Evolutionary conservation across 257 asterid genomes (phyloP), one percentile per base, ranked within the genome.

Genomic region (Ballota nigra): DNA sequence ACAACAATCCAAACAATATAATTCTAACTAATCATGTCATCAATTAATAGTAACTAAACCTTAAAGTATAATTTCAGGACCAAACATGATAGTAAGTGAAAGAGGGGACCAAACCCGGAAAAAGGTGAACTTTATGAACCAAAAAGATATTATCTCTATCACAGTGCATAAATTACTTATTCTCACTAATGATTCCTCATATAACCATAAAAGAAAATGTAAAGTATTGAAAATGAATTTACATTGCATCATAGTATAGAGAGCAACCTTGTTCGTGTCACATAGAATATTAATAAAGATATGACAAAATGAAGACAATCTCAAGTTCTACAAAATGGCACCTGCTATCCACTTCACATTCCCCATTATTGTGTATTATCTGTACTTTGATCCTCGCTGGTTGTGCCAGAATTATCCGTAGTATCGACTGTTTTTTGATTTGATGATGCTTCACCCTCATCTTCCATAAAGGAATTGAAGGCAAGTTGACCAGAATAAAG

Each of bases 401-500:
- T 71, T 20, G 6, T 67, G 49, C 38, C 86, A 62, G 86, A 80
- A 63, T 64, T 53, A 43, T 77, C 86, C 5, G 20, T 34, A 22
- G 29, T 34, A 28, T 75, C 81, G 77, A 55, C 83, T 15, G 73
- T 22, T 36, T 63, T 77, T 19, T 77, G 65, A 72, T 78, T 61
- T 5, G 85, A 43, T 43, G 75, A 56, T 36, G 78, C 76, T 69
- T 80, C 82, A 0, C 65, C 74, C 68, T 78, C 80, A 47, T 66
- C 92, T 41, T 83, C 97, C 79, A 77, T 80, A 18, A 87, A 62
- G 6, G 96, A 81, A 83, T 83, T 86, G 65, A 93, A 72, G 59
- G 92, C 96, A 75, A 93, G 96, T 72, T 91, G 96, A 18, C 86
- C 88, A 1, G 98, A 91, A 78, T 93, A 93, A 29, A 91, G 86